A percentile compares a stretch with the other conserved stretches of the same genome.
Conservation (phyloP, 306 rosid species). For the Ormosia emarginata region DNA sequence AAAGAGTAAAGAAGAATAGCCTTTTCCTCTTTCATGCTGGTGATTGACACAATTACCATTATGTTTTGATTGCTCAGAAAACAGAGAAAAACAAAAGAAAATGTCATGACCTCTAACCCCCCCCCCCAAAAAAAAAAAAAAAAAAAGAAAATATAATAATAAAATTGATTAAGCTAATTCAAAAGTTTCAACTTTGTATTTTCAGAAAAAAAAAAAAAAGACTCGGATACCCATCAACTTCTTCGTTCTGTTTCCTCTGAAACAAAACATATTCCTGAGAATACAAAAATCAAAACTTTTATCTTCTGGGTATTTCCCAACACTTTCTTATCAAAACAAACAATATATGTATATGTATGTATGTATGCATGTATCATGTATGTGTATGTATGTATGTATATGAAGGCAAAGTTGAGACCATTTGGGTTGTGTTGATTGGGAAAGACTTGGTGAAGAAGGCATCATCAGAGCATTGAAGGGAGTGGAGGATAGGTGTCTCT, state of each 20-base stretch:
- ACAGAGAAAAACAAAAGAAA: no score
- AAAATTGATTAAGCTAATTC: neutral
- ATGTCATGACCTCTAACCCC: neutral
- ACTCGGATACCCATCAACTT: neutral
- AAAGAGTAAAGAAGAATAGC: neutral
- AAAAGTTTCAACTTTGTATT: neutral
- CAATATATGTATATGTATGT: neutral
- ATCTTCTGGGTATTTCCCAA: neutral
- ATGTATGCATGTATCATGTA: neutral
- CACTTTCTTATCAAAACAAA: neutral
- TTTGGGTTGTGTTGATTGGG: conserved; percentile 32
- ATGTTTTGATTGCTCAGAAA: neutral
- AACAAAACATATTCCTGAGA: neutral
- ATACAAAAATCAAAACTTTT: neutral
- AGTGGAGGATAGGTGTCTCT: conserved; percentile 24
- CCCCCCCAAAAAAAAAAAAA: neutral
- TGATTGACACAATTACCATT: neutral
- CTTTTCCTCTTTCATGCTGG: neutral
- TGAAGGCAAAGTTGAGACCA: conserved; percentile 43
- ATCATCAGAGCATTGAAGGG: conserved; percentile 32
- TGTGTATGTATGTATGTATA: neutral
- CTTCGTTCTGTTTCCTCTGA: neutral
- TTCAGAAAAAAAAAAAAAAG: neutral
- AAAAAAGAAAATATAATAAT: neutral
- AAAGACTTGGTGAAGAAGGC: conserved; percentile 45